A percentile compares a stretch with the other conserved stretches of the same genome.
phyloP scores from a whole-genome alignment of 2,329 filamentous ascomycete genomes.

The Rhexocercosporidium sp. region DNA sequence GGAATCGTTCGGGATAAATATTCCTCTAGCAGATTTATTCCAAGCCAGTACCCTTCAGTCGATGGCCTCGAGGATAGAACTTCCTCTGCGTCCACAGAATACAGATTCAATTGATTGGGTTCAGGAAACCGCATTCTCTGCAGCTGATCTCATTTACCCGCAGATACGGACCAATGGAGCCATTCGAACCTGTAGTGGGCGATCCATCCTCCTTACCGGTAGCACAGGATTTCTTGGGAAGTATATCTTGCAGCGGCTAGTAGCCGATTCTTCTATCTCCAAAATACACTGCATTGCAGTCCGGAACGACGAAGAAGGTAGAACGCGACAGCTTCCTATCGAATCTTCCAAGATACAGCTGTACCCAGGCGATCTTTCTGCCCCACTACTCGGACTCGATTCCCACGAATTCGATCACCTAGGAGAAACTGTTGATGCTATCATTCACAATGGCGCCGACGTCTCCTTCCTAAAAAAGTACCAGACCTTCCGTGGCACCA shows the following conservation, averaged over 20 bases:
- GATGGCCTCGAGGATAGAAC: constrained; percentile 21
- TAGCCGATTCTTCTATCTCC: constrained; percentile 39
- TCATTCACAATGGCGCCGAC: constrained; percentile 59
- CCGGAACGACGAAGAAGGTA: constrained; percentile 24
- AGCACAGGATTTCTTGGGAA: constrained; percentile 48
- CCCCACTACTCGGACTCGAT: constrained; percentile 46
- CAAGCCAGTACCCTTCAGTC: constrained; percentile 29
- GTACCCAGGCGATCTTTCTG: constrained; percentile 46
- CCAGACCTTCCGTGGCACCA: constrained; percentile 41
- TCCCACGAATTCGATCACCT: constrained; percentile 40
- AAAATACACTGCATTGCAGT: constrained; percentile 52
- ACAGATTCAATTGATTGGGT: background rate
- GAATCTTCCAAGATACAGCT: constrained; percentile 33
- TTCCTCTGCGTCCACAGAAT: too few relatives aligned
- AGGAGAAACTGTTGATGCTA: constrained; percentile 45
- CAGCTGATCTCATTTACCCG: background rate
- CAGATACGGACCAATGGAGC: background rate
- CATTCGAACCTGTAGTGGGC: background rate
- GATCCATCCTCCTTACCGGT: constrained; percentile 45
- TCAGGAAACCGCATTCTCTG: background rate
- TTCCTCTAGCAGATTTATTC: constrained; percentile 34
- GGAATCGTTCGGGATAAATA: constrained; percentile 26
- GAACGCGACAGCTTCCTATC: background rate
- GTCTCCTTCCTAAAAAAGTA: constrained; percentile 47
- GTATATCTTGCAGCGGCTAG: constrained; percentile 46